Percentiles rank a stretch among this genome's conserved stretches.
Evolutionary conservation across 768 basidiomycete species (phyloP).

Genomic region (Gloeostereum incarnatum): DNA sequence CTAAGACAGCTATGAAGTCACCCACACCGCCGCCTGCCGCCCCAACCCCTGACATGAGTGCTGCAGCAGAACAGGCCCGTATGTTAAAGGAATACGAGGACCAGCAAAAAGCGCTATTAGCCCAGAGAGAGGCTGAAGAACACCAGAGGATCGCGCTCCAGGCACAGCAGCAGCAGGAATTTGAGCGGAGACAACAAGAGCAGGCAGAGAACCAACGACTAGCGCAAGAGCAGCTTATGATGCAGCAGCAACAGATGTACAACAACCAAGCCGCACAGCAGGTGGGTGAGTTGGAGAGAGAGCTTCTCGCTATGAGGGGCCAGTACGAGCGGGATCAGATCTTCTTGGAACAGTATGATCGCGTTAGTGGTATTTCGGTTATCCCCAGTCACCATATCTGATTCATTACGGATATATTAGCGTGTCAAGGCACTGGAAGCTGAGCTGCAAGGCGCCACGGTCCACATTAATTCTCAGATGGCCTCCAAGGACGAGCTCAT

Average conservation of each 20-base stretch:
- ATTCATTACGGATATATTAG: slow-evolving; percentile 27
- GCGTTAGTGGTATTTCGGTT: slow-evolving; percentile 40
- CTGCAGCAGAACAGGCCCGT: slow-evolving; percentile 83
- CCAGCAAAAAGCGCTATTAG: slow-evolving; percentile 81
- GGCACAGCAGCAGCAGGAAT: slow-evolving; percentile 75
- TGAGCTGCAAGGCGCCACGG: slow-evolving; percentile 66
- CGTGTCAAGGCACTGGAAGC: slow-evolving; percentile 94
- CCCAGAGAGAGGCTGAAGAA: slow-evolving; percentile 78
- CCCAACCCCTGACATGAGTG: slow-evolving; percentile 59
- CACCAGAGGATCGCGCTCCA: slow-evolving; percentile 69
- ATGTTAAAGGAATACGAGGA: slow-evolving; percentile 96
- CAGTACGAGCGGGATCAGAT: slow-evolving; percentile 98
- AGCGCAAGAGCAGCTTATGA: slow-evolving; percentile 84
- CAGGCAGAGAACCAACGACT: slow-evolving; percentile 83
- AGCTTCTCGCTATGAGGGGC: slow-evolving; percentile 87
- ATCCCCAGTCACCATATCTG: slow-evolving; percentile 1
- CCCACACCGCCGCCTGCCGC: slow-evolving; percentile 63
- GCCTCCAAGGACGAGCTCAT: slow-evolving; percentile 92
- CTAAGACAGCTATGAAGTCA: slow-evolving; percentile 48
- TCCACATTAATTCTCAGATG: slow-evolving; percentile 80
- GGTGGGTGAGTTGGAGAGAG: slow-evolving; percentile 76
- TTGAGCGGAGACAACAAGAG: slow-evolving; percentile 78
- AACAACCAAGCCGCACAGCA: slow-evolving; percentile 72
- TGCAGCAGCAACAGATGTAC: slow-evolving; percentile 74
- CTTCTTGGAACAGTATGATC: slow-evolving; percentile 94